A percentile compares a stretch with the other conserved stretches of the same genome.
These are phyloP conservation scores for Carnegiea gigantea DNA, from an alignment of 179 eudicot genomes.

Conservation along the genomic window DNA sequence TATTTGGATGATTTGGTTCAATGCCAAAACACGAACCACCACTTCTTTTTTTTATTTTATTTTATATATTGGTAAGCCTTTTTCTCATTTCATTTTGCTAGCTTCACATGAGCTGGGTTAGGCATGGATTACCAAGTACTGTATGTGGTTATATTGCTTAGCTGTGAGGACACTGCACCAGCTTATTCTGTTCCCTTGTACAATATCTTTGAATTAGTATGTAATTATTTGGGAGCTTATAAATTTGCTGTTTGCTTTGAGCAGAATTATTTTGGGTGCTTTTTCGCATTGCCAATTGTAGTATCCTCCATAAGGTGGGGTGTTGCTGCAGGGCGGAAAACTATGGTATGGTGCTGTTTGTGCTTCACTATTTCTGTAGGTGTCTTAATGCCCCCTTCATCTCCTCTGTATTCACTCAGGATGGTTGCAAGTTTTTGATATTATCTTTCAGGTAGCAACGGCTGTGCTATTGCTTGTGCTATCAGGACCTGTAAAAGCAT, in stretches of 20 bases:
- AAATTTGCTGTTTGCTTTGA: constrained; percentile 14
- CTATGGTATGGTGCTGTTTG: constrained; percentile 52
- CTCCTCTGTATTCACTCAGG: not conserved
- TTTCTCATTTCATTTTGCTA: not conserved
- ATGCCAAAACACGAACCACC: not conserved
- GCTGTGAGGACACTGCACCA: not conserved
- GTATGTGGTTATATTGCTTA: not conserved
- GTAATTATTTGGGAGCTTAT: constrained; percentile 18
- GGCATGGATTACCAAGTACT: not conserved
- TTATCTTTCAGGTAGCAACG: constrained; percentile 69
- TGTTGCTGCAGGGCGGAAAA: constrained; percentile 50
- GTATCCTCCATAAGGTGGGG: constrained; percentile 44
- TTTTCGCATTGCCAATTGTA: constrained; percentile 50
- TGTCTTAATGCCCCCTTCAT: not conserved
- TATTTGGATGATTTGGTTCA: not conserved
- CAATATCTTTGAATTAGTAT: constrained; percentile 10
- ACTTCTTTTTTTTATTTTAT: not conserved
- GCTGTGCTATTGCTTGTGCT: constrained; percentile 69
- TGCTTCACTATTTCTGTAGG: not conserved
- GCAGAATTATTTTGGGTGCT: constrained; percentile 54
- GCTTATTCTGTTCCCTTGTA: not conserved
- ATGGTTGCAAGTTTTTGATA: not conserved
- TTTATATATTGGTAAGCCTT: not conserved
- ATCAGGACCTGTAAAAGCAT: constrained; percentile 91
- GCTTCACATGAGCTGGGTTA: constrained; percentile 42